Percentiles rank a stretch among this genome's conserved stretches.
Conservation (phyloP, 1,284 basidiomycete genomes). For the Agroathelia rolfsii region DNA sequence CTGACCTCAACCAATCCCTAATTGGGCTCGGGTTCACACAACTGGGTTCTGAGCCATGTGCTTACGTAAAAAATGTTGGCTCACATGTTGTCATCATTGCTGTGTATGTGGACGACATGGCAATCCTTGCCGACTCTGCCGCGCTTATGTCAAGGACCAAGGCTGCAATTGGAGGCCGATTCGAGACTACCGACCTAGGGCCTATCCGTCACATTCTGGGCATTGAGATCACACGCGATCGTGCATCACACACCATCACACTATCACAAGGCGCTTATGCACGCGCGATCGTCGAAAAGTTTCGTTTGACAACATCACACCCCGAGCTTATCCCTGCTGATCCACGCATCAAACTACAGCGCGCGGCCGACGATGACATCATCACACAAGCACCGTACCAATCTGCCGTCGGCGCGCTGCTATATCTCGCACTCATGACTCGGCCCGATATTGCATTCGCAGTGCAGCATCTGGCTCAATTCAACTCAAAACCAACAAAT, state of each 20-base stretch:
- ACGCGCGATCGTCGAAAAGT: too few species aligned
- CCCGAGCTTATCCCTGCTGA: too few species aligned
- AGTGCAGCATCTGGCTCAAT: constrained; percentile 3
- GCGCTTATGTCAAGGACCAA: constrained; percentile 16
- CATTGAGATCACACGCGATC: constrained; percentile 21
- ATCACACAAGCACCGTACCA: too few species aligned
- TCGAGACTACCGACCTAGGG: constrained; percentile 23
- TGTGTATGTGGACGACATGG: constrained; percentile 25
- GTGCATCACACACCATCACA: constrained; percentile 15
- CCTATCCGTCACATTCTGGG: constrained; percentile 23
- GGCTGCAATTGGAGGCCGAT: constrained; percentile 15
- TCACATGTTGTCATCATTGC: constrained; percentile 17
- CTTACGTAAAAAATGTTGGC: constrained; percentile 16
- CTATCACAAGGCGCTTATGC: too few species aligned
- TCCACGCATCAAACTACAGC: too few species aligned
- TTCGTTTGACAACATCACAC: too few species aligned
- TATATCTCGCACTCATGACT: constrained; percentile 5
- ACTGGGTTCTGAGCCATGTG: constrained; percentile 18
- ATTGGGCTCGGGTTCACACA: constrained; percentile 15
- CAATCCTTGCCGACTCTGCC: constrained; percentile 12
- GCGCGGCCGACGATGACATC: too few species aligned
- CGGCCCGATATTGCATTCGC: constrained; percentile 7
- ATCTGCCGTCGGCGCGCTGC: constrained; percentile 6
- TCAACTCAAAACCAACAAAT: constrained; percentile 1
- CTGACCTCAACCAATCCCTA: constrained; percentile 8